These are phyloP conservation scores for Ilyonectria robusta DNA, from an alignment of 2,329 filamentous ascomycete genomes.

Conservation along the genomic window DNA sequence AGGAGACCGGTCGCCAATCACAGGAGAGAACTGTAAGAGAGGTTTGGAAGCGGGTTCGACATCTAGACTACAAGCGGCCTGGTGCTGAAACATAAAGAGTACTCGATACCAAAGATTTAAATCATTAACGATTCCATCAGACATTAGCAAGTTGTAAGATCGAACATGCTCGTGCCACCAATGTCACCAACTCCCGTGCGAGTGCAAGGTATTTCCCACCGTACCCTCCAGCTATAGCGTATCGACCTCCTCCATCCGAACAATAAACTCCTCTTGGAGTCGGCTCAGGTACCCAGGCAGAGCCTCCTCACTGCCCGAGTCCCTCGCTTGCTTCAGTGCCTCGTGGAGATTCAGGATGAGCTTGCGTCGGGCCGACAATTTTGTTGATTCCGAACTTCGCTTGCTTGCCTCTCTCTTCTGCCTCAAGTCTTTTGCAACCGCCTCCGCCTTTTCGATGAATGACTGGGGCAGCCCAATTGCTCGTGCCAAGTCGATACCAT, in stretches of 20 bases:
- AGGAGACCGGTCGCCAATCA: slow-evolving; percentile 74
- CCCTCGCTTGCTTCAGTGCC: slow-evolving; percentile 76
- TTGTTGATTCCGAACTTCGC: slow-evolving; percentile 70
- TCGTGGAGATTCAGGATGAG: slow-evolving; percentile 81
- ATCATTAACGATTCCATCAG: not conserved
- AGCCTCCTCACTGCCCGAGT: slow-evolving; percentile 73
- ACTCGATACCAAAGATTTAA: slow-evolving; percentile 9
- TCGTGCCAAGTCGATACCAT: slow-evolving; percentile 86
- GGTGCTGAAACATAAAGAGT: slow-evolving; percentile 53
- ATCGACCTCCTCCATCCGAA: slow-evolving; percentile 78
- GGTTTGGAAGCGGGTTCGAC: slow-evolving; percentile 78
- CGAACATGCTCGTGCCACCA: not conserved
- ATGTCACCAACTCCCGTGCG: not conserved
- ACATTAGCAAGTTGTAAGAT: not conserved
- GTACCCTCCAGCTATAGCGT: slow-evolving; percentile 30
- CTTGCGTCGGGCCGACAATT: slow-evolving; percentile 76
- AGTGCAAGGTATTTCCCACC: not conserved
- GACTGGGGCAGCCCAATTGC: slow-evolving; percentile 79
- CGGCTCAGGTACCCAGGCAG: slow-evolving; percentile 59
- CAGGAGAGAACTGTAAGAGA: slow-evolving; percentile 81
- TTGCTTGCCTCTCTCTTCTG: slow-evolving; percentile 70
- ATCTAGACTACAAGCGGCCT: slow-evolving; percentile 77
- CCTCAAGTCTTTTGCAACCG: slow-evolving; percentile 74
- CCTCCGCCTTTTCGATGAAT: slow-evolving; percentile 78
- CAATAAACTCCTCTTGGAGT: slow-evolving; percentile 79